A percentile compares a stretch with the other conserved stretches of the same genome.
Conservation (phyloP, 148 eudicot species). For the Euryodendron excelsum region DNA sequence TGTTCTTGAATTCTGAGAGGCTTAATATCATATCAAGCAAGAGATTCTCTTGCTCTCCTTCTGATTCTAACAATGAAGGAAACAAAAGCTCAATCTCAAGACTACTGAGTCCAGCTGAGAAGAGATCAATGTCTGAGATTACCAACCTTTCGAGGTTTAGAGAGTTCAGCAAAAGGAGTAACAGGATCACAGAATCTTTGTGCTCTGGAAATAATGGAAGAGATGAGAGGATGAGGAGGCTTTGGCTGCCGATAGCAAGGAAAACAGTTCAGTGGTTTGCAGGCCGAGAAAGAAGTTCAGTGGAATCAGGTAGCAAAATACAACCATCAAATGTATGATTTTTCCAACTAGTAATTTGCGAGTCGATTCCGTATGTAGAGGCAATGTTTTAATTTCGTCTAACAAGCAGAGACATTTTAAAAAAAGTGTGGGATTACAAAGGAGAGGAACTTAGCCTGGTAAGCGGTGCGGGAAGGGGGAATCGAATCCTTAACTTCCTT, state of each 20-base stretch:
- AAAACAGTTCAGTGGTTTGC: constrained; percentile 36
- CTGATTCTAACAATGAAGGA: not conserved
- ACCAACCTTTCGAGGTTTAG: constrained; percentile 1
- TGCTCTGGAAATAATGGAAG: too few species aligned
- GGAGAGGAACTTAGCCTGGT: too few species aligned
- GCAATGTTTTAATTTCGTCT: too few species aligned
- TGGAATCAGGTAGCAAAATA: constrained; percentile 12
- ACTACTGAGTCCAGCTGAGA: not conserved
- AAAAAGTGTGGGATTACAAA: too few species aligned
- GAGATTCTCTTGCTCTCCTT: constrained; percentile 1
- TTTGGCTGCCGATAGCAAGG: constrained; percentile 35
- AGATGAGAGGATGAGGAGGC: constrained; percentile 22
- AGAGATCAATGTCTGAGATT: constrained; percentile 17
- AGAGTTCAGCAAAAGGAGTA: not conserved
- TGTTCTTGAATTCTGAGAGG: constrained; percentile 29
- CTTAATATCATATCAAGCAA: constrained; percentile 17
- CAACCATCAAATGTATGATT: constrained; percentile 10
- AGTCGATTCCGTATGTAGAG: too few species aligned
- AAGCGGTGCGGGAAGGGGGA: too few species aligned
- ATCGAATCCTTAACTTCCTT: too few species aligned
- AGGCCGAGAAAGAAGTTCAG: constrained; percentile 16
- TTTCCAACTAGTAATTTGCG: too few species aligned
- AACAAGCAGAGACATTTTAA: too few species aligned
- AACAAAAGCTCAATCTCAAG: not conserved
- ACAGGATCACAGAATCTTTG: not conserved